A percentile compares a stretch with the other conserved stretches of the same genome.
Conservation (phyloP, 1,284 basidiomycete genomes). For the Trichosporon ovoides region DNA sequence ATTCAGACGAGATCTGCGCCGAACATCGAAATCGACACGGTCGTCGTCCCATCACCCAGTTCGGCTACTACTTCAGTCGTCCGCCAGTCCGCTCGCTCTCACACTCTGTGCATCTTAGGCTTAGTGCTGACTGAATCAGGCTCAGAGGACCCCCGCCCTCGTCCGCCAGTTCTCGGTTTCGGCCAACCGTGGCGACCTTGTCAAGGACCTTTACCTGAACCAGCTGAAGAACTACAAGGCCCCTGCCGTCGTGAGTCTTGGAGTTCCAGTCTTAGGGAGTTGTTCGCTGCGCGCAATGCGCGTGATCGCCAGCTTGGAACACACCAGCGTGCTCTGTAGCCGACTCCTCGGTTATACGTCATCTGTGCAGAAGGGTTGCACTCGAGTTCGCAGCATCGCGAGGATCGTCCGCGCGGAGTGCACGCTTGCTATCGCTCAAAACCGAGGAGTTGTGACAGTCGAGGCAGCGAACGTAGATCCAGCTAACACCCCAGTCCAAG, state of each 20-base stretch:
- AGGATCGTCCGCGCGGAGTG: too few species aligned
- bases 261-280: too few species aligned
- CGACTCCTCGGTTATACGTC: too few species aligned
- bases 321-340: too few species aligned
- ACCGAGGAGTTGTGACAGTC: too few species aligned
- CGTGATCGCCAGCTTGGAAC: too few species aligned
- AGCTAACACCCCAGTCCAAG: conserved; percentile 56
- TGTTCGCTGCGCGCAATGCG: too few species aligned
- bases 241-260: conserved; percentile 44
- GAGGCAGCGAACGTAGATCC: too few species aligned
- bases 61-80: neutral
- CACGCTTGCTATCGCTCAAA: too few species aligned
- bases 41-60: neutral
- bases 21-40: too few species aligned
- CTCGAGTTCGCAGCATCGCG: too few species aligned
- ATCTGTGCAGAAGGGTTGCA: too few species aligned
- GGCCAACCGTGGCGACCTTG: conserved; percentile 72
- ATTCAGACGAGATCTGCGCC: neutral
- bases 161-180: conserved; percentile 59
- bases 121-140: conserved; percentile 17
- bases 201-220: conserved; percentile 86
- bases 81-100: neutral
- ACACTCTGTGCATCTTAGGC: neutral
- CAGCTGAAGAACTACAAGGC: conserved; percentile 87
- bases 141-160: conserved; percentile 35